phyloP scores from a whole-genome alignment of 148 eudicot species.

The Gaultheria prostrata region DNA sequence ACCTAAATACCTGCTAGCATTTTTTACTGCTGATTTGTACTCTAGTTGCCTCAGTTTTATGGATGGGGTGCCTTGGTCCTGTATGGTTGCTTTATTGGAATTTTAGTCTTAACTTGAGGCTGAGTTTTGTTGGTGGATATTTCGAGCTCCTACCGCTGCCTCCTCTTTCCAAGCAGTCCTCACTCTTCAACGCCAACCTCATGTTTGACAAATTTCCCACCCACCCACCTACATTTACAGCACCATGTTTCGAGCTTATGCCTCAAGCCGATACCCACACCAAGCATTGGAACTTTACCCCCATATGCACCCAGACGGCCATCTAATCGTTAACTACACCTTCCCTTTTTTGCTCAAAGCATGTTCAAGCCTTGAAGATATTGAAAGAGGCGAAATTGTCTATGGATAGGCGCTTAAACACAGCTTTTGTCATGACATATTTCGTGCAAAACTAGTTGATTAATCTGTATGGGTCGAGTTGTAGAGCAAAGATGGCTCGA shows the following conservation, averaged over 20 bases:
- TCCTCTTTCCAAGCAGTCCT: background rate
- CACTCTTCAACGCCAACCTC: background rate
- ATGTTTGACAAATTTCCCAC: background rate
- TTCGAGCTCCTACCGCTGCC: no score
- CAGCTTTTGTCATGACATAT: background rate
- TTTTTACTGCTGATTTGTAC: no score
- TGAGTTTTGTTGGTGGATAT: no score
- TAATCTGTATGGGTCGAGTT: background rate
- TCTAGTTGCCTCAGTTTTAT: no score
- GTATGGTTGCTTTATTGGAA: no score
- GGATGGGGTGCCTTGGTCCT: no score
- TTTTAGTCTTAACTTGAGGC: no score
- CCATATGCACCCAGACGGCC: background rate
- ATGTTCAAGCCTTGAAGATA: background rate
- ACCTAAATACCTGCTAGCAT: no score
- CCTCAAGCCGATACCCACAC: constrained; percentile 5
- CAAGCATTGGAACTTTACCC: background rate
- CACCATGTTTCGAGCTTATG: constrained; percentile 12
- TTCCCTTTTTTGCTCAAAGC: constrained; percentile 9
- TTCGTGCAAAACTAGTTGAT: constrained; percentile 6
- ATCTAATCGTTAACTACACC: constrained; percentile 1
- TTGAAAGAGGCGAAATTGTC: background rate
- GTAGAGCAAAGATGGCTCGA: background rate
- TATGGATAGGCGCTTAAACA: background rate
- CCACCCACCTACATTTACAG: background rate